phyloP scores from a whole-genome alignment of 768 basidiomycete genomes.

The Astraeus odoratus region DNA sequence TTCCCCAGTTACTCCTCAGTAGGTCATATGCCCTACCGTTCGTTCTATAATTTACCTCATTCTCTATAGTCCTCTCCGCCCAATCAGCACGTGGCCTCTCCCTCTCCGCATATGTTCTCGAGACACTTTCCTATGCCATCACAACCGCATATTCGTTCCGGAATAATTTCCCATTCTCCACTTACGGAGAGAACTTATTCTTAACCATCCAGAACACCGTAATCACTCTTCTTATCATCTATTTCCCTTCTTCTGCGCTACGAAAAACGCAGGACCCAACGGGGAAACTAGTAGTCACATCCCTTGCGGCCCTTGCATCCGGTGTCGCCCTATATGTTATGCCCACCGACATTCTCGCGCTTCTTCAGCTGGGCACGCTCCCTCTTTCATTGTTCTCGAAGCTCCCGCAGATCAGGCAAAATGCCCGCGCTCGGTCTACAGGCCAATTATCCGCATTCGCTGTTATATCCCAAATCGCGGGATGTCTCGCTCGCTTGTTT shows the following conservation, averaged over 20 bases:
- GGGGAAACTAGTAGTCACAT: slow-evolving; percentile 26
- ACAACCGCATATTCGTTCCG: slow-evolving; percentile 82
- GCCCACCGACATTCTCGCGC: slow-evolving; percentile 45
- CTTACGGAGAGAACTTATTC: slow-evolving; percentile 97
- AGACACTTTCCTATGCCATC: slow-evolving; percentile 87
- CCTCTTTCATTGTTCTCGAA: slow-evolving; percentile 91
- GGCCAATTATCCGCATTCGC: slow-evolving; percentile 94
- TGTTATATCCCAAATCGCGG: slow-evolving; percentile 78
- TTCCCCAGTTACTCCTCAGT: slow-evolving; percentile 90
- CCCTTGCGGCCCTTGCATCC: slow-evolving; percentile 27
- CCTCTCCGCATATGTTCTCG: slow-evolving; percentile 79
- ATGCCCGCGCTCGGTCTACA: slow-evolving; percentile 66
- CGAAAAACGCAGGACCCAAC: slow-evolving; percentile 20
- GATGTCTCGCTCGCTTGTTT: slow-evolving; percentile 88
- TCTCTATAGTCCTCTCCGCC: slow-evolving; percentile 52
- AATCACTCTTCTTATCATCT: slow-evolving; percentile 84
- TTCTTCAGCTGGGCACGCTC: slow-evolving; percentile 80
- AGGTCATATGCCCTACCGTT: slow-evolving; percentile 19
- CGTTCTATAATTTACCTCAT: slow-evolving; percentile 3
- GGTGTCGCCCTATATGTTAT: slow-evolving; percentile 40
- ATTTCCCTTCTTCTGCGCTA: slow-evolving; percentile 38
- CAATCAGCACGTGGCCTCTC: slow-evolving; percentile 84
- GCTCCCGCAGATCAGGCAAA: slow-evolving; percentile 87
- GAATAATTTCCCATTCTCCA: slow-evolving; percentile 88
- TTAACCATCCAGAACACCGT: slow-evolving; percentile 81